Conservation (phyloP, 2,329 filamentous ascomycete species). For the Fusarium graminum region DNA sequence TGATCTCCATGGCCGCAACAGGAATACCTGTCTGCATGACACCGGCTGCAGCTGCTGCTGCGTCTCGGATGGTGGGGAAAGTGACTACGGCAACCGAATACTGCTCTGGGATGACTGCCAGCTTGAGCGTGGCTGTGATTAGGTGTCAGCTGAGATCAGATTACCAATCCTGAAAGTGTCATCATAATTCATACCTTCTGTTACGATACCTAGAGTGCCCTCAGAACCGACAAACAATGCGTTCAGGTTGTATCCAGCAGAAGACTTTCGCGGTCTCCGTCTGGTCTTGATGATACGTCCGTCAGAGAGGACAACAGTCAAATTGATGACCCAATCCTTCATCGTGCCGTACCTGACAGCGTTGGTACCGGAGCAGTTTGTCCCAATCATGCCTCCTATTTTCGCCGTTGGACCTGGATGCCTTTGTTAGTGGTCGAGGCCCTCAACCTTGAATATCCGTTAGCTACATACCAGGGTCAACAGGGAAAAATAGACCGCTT, state of each 20-base stretch:
- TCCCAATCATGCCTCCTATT: slow-evolving; percentile 87
- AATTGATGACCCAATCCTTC: slow-evolving; percentile 88
- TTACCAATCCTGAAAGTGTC: neutral
- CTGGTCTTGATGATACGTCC: slow-evolving; percentile 84
- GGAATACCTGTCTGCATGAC: slow-evolving; percentile 82
- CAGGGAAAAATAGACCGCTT: slow-evolving; percentile 87
- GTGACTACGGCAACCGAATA: slow-evolving; percentile 83
- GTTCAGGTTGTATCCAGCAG: slow-evolving; percentile 87
- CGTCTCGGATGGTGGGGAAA: slow-evolving; percentile 82
- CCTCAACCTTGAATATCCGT: no score
- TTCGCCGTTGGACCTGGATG: slow-evolving; percentile 72
- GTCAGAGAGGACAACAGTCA: slow-evolving; percentile 84
- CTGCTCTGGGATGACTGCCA: slow-evolving; percentile 80
- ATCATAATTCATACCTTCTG: slow-evolving; percentile 66
- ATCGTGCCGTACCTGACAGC: slow-evolving; percentile 86
- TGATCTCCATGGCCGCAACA: slow-evolving; percentile 84
- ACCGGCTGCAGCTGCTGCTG: slow-evolving; percentile 78
- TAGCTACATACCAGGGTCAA: slow-evolving; percentile 76
- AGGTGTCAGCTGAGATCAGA: slow-evolving; percentile 14
- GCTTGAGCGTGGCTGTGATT: slow-evolving; percentile 75
- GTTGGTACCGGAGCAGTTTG: slow-evolving; percentile 83
- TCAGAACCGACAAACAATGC: slow-evolving; percentile 84
- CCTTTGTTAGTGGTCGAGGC: slow-evolving; percentile 4
- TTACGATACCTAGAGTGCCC: slow-evolving; percentile 84
- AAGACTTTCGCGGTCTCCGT: slow-evolving; percentile 81